These are phyloP conservation scores for Suhomyces bribrorum DNA, from an alignment of 1,139 yeast species.

Conservation along the genomic window DNA sequence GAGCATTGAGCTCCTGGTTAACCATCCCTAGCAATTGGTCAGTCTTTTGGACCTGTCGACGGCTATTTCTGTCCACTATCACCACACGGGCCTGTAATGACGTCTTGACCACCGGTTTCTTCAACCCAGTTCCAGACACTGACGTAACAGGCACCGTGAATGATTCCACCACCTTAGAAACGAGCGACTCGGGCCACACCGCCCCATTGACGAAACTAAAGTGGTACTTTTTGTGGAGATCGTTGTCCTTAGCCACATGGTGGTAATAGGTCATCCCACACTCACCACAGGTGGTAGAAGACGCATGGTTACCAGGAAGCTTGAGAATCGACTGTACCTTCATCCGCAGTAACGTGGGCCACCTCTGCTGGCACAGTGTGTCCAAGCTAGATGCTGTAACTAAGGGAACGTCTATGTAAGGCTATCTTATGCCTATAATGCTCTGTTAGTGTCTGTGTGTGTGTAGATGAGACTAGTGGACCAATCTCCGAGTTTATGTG, in stretches of 20 bases:
- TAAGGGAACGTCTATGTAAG: background rate
- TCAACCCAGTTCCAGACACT: conserved; percentile 3
- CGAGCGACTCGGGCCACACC: conserved; percentile 33
- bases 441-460: background rate
- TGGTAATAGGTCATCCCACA: conserved; percentile 65
- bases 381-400: no score
- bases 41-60: conserved; percentile 23
- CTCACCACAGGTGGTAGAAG: conserved; percentile 42
- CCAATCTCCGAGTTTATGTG: no score
- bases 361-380: no score
- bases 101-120: conserved; percentile 4
- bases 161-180: conserved; percentile 33
- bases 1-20: conserved; percentile 62
- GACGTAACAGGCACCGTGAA: conserved; percentile 17
- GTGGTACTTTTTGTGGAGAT: conserved; percentile 53
- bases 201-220: conserved; percentile 49
- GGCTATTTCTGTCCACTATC: conserved; percentile 16
- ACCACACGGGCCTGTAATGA: conserved; percentile 15
- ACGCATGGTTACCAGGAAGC: conserved; percentile 9
- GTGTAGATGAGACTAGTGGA: no score
- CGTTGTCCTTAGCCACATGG: conserved; percentile 45
- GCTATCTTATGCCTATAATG: background rate
- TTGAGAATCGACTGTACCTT: conserved; percentile 16
- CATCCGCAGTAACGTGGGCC: background rate
- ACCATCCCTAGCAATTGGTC: conserved; percentile 45